Conservation (phyloP, 306 rosid genomes). For the Quercus bicolor region DNA sequence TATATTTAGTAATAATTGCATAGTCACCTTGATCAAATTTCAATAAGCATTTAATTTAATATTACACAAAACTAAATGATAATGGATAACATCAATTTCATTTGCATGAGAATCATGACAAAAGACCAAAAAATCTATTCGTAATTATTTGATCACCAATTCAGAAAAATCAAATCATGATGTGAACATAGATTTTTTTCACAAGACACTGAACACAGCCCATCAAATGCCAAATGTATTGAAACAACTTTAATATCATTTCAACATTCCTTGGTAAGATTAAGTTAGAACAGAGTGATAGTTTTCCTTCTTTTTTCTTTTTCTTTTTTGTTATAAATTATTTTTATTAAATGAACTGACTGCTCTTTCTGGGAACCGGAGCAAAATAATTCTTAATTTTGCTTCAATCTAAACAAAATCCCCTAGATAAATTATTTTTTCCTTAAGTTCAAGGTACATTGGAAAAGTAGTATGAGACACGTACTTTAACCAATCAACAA, state of each 20-base stretch:
- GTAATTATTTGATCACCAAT: not conserved
- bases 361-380: not conserved
- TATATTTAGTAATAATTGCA: not conserved
- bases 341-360: not conserved
- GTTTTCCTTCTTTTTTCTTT: not conserved
- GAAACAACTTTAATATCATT: not conserved
- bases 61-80: not conserved
- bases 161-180: not conserved
- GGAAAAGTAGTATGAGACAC: constrained; percentile 15
- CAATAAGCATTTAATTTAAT: not conserved
- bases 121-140: not conserved
- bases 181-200: not conserved
- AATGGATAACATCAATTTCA: not conserved
- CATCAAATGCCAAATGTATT: not conserved
- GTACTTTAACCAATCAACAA: constrained; percentile 92
- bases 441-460: not conserved
- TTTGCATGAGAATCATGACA: not conserved
- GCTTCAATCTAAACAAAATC: constrained; percentile 10
- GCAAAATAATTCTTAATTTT: constrained; percentile 1
- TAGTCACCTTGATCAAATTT: not conserved
- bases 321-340: not conserved
- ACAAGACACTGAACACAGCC: not conserved
- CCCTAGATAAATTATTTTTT: not conserved
- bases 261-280: not conserved
- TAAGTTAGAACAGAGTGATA: not conserved